Percentiles rank a stretch among this genome's conserved stretches.
Evolutionary conservation across 2,329 filamentous ascomycete genomes (phyloP).

Genomic region (Incumbomyces delicatus): DNA sequence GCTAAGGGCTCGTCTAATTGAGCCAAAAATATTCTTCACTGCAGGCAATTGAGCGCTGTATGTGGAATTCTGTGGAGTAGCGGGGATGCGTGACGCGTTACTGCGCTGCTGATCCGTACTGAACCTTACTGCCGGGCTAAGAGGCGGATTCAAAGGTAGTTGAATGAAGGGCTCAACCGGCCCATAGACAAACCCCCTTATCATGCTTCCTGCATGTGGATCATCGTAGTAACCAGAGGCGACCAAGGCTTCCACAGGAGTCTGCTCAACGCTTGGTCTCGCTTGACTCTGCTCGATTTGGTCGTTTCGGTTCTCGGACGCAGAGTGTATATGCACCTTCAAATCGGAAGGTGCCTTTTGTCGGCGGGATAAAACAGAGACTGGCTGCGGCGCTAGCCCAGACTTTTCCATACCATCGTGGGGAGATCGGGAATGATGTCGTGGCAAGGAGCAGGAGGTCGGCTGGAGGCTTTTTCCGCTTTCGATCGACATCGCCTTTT

Average conservation of each 20-base stretch:
- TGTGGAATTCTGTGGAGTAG: neutral
- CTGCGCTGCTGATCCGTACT: slow-evolving; percentile 13
- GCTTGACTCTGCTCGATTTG: slow-evolving; percentile 53
- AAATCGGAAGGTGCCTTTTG: slow-evolving; percentile 20
- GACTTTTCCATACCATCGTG: slow-evolving; percentile 21
- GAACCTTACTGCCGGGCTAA: slow-evolving; percentile 3
- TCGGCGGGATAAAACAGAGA: slow-evolving; percentile 29
- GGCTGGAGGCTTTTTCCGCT: slow-evolving; percentile 47
- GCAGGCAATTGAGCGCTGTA: slow-evolving; percentile 42
- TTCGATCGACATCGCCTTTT: slow-evolving; percentile 26
- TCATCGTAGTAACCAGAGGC: slow-evolving; percentile 6
- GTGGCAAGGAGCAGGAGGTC: slow-evolving; percentile 51
- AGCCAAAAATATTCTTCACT: slow-evolving; percentile 78
- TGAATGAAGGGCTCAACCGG: slow-evolving; percentile 69
- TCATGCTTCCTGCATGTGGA: slow-evolving; percentile 59
- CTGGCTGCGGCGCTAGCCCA: slow-evolving; percentile 32
- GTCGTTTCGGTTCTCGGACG: slow-evolving; percentile 63
- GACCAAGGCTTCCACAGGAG: slow-evolving; percentile 55
- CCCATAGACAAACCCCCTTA: slow-evolving; percentile 74
- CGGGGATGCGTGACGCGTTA: neutral
- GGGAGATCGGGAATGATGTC: slow-evolving; percentile 20
- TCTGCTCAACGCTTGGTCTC: slow-evolving; percentile 45
- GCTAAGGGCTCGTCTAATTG: slow-evolving; percentile 72
- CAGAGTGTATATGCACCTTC: slow-evolving; percentile 27
- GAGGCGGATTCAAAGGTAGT: slow-evolving; percentile 15